These are phyloP conservation scores for Monosporozyma unispora DNA, from an alignment of 805 yeast genomes.

Conservation along the genomic window DNA sequence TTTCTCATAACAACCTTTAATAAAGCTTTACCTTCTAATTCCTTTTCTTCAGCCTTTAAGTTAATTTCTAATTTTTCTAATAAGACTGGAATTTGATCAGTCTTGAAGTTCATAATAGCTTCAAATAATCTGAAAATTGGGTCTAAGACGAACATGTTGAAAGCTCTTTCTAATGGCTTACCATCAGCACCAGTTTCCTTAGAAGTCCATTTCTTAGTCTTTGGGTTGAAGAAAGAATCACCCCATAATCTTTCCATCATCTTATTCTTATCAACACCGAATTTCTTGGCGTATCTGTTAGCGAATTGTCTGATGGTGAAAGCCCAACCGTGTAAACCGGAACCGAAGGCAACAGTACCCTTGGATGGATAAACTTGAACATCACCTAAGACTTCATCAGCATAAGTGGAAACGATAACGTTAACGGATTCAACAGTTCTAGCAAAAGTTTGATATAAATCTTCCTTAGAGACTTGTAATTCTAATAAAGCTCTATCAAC, in stretches of 20 bases:
- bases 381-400: slow-evolving; percentile 86
- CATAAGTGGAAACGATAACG: slow-evolving; percentile 94
- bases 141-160: slow-evolving; percentile 98
- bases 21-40: slow-evolving; percentile 96
- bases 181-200: slow-evolving; percentile 94
- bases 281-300: slow-evolving; percentile 94
- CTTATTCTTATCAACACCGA: slow-evolving; percentile 96
- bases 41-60: slow-evolving; percentile 96
- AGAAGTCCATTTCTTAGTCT: slow-evolving; percentile 99
- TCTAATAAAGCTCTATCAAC: slow-evolving; percentile 99
- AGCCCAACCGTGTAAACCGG: slow-evolving; percentile 99
- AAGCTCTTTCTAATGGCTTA: slow-evolving; percentile 93
- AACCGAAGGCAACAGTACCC: slow-evolving; percentile 99
- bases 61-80: slow-evolving; percentile 87
- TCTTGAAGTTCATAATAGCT: slow-evolving; percentile 98
- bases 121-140: slow-evolving; percentile 97
- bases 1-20: slow-evolving; percentile 98
- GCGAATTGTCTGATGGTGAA: slow-evolving; percentile 99
- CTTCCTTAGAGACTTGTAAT: slow-evolving; percentile 98
- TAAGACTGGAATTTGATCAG: slow-evolving; percentile 88
- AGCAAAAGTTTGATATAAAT: slow-evolving; percentile 93
- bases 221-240: slow-evolving; percentile 99
- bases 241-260: slow-evolving; percentile 99
- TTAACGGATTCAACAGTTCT: slow-evolving; percentile 99
- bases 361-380: slow-evolving; percentile 96